Percentiles rank a stretch among this genome's conserved stretches.
Conservation (phyloP, 352 stramenopile genomes). For the Phytophthora idaei region DNA sequence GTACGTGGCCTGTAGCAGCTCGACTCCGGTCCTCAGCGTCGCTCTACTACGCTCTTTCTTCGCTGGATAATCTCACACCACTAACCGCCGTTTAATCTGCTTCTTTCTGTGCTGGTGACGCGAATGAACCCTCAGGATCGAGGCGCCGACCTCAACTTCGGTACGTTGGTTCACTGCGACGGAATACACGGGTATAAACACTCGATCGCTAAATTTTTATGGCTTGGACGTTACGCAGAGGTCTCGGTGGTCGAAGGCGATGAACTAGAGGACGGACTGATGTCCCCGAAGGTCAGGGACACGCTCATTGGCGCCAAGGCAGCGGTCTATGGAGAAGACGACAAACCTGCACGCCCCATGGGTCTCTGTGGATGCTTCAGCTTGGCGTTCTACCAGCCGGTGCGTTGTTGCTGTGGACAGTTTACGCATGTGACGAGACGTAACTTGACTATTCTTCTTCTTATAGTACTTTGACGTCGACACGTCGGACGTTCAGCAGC, state of each 20-base stretch:
- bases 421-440: not conserved
- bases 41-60: not conserved
- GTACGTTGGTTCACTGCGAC: slow-evolving; percentile 32
- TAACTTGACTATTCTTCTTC: slow-evolving; percentile 8
- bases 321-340: slow-evolving; percentile 42
- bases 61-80: not conserved
- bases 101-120: slow-evolving; percentile 9
- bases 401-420: slow-evolving; percentile 35
- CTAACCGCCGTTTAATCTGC: slow-evolving; percentile 10
- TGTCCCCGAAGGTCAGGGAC: slow-evolving; percentile 77
- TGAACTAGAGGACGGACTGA: slow-evolving; percentile 75
- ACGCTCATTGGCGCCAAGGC: slow-evolving; percentile 63
- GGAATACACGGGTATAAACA: not conserved
- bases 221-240: slow-evolving; percentile 45
- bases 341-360: slow-evolving; percentile 36
- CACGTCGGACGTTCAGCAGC: slow-evolving; percentile 79
- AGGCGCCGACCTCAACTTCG: slow-evolving; percentile 72
- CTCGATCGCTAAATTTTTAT: not conserved
- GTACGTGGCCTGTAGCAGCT: slow-evolving; percentile 32
- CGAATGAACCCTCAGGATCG: slow-evolving; percentile 52
- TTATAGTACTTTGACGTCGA: slow-evolving; percentile 89
- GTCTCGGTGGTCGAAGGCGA: slow-evolving; percentile 76
- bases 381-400: slow-evolving; percentile 83
- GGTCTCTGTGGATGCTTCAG: slow-evolving; percentile 85
- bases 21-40: not conserved